A percentile compares a stretch with the other conserved stretches of the same genome.
Conservation (phyloP, 1,284 basidiomycete genomes). For the Amylostereum areolatum region DNA sequence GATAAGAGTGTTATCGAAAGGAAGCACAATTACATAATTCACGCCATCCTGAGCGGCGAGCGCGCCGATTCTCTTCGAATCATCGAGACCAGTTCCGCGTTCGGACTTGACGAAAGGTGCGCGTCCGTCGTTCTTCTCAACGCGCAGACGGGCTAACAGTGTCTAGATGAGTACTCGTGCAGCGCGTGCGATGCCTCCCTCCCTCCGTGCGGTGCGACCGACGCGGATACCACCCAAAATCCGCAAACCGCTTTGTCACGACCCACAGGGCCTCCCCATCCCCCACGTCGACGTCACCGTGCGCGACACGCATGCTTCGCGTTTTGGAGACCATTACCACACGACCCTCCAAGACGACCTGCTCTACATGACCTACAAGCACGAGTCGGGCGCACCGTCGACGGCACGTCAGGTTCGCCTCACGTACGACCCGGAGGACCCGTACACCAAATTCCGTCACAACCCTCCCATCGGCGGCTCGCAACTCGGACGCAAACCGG, state of each 20-base stretch:
- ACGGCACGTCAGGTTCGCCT: conserved; percentile 56
- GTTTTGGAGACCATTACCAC: conserved; percentile 84
- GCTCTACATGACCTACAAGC: conserved; percentile 94
- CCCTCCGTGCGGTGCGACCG: too few relatives aligned
- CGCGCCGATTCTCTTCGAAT: too few relatives aligned
- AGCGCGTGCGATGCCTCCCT: too few relatives aligned
- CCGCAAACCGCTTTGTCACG: conserved; percentile 33
- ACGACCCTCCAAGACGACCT: conserved; percentile 80
- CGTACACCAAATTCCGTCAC: conserved; percentile 70
- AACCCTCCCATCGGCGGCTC: conserved; percentile 74
- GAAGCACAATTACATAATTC: too few relatives aligned
- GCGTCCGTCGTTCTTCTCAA: too few relatives aligned
- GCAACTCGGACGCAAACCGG: conserved; percentile 57
- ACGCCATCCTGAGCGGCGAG: too few relatives aligned
- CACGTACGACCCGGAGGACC: conserved; percentile 71
- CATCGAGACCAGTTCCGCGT: too few relatives aligned
- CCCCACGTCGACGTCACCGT: conserved; percentile 60
- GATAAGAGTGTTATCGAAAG: too few relatives aligned
- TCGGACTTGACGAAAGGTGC: too few relatives aligned
- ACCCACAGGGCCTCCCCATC: conserved; percentile 52
- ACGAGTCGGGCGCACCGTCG: conserved; percentile 50
- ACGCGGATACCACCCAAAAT: too few relatives aligned
- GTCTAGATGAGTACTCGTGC: too few relatives aligned
- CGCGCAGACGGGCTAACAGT: too few relatives aligned
- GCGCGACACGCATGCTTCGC: conserved; percentile 70